phyloP scores from a whole-genome alignment of 176 grass and related monocot genomes.

The Bonia amplexicaulis region DNA sequence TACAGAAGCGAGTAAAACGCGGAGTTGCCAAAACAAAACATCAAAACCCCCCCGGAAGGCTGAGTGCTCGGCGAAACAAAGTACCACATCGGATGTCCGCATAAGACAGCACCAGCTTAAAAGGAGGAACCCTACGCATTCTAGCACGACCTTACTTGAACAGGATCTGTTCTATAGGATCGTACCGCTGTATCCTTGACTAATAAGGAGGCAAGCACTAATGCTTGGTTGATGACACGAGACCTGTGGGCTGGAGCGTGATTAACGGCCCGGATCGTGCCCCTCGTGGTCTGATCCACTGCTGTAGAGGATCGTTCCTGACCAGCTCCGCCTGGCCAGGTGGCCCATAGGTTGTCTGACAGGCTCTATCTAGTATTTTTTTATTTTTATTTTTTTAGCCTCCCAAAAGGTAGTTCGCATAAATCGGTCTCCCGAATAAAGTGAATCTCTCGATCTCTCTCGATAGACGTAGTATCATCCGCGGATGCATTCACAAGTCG shows the following conservation, averaged over 20 bases:
- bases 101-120: neutral
- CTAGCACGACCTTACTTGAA: conserved; percentile 50
- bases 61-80: neutral
- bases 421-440: too few relatives aligned
- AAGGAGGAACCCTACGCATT: rapidly evolving
- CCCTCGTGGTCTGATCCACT: too few relatives aligned
- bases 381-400: too few relatives aligned
- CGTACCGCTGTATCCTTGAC: conserved; percentile 47
- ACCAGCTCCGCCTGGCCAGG: neutral
- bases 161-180: conserved; percentile 54
- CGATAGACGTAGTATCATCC: too few relatives aligned
- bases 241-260: conserved; percentile 45
- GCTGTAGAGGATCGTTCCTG: too few relatives aligned
- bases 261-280: conserved; percentile 4
- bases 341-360: neutral
- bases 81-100: neutral
- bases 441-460: too few relatives aligned
- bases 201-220: conserved; percentile 31
- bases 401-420: too few relatives aligned
- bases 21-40: too few relatives aligned
- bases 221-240: conserved; percentile 36
- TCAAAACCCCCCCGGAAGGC: neutral
- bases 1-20: too few relatives aligned
- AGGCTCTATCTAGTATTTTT: neutral
- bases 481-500: too few relatives aligned